Evolutionary conservation across 1,139 yeast species (phyloP), one percentile per base, ranked within the genome.

Genomic region (Protomyces pachydermus): DNA sequence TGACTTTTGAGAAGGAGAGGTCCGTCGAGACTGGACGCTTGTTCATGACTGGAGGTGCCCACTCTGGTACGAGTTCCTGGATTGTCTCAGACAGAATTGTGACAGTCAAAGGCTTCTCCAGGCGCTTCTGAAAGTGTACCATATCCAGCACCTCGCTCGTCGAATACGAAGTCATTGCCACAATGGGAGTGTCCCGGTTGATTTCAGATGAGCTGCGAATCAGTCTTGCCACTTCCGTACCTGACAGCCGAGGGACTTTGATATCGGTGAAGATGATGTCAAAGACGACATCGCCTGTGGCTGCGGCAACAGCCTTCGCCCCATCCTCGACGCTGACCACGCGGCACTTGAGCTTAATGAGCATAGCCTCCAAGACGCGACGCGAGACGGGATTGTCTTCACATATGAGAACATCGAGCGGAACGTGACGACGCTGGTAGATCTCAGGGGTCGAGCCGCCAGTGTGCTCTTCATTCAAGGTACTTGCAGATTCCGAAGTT

Each of bases 311-410:
- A 64, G 91, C 79, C 68, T 90, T 97, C 67, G 91, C 93, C 0
- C 96, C 96, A 68, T 86, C 85, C 0, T 85, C 79, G 5, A 88
- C 88, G 1, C 90, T 79, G 6, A 89, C 89, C 8, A 90, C 96
- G 14, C 87, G 83, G 75, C 97, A 90, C 0, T 95, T 96, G 39
- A 87, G 74, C 64, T 81, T 80, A 67, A 85, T 90, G 66, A 93
- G 77, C 70, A 86, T 79, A 66, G 81, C 82, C 57, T 84, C 82
- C 52, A 87, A 81, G 12, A 88, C 81, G 72, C 84, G 90, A 56
- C 96, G 77, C 68, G 88, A 86, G 61, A 87, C 87, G 0, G 97
- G 93, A 67, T 88, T 88, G 2, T 95, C 91, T 71, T 91, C 97
- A 75, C 97, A 91, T 38, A 90, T 80, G 58, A 91, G 77, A 2